Base-by-base conservation (phyloP, 2,329 filamentous ascomycete genomes). In the Fusarium secorum region DNA sequence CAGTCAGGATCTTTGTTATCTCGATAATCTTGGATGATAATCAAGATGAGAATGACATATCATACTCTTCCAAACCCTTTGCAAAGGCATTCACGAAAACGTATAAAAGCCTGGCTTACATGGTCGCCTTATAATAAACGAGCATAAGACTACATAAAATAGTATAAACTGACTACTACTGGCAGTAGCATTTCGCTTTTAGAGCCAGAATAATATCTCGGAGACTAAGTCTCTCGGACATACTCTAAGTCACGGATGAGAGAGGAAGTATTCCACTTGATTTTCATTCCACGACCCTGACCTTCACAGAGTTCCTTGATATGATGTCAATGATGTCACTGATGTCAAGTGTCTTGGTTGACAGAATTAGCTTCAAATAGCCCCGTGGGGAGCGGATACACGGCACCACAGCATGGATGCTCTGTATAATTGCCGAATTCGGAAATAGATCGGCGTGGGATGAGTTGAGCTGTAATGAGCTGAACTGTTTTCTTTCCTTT, bases 81-180 rank as follows among this genome's bases (percentile, higher is more conserved):
- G 11, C 17, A 26, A 7, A 20, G 17, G 24, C 18, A 14, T 7
- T 6, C 42, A 28, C 13, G 8, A n/a, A 20, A 48, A 9, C 4
- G 3, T 17, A 22, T 10, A 10, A 32, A 13, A 4, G 20, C 2
- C 10, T 13, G 11, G 20, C 11, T 11, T 13, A 18, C 7, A 22
- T 13, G 7, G 5, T 5, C 13, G 22, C 20, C 20, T 17, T 28
- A 11, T 1, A 11, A 46, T 3, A 30, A n/a, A n/a, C 3, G 18
- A 46, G 18, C 24, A n/a, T 13, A 1, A 7, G 18, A 28, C 24
- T 28, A 7, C 4, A 11, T 10, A 5, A 0, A 5, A 8, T 1
- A 22, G 6, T 0, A 6, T 22, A 30, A 30, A 17, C 18, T n/a
- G 26, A 30, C 14, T 20, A 28, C 11, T 14, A 24, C 38, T 22